Evolutionary conservation across 1,139 yeast species (phyloP).

Genomic region (Diutina siamensis): DNA sequence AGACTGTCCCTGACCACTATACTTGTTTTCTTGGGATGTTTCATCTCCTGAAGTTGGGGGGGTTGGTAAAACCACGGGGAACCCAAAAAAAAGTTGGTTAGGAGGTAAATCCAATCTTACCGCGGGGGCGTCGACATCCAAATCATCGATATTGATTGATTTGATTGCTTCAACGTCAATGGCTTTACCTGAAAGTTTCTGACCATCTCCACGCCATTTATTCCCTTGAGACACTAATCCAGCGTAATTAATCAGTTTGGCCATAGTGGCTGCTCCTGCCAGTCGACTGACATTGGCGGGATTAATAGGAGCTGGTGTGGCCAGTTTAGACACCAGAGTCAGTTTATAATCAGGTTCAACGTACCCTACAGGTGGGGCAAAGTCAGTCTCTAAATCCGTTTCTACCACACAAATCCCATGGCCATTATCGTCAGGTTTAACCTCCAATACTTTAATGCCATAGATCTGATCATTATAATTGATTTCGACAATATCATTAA

Average conservation of each 20-base stretch:
- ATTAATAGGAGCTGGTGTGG: conserved; percentile 19
- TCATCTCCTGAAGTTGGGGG: conserved; percentile 27
- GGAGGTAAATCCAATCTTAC: conserved; percentile 65
- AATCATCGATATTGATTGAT: conserved; percentile 21
- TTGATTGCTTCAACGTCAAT: conserved; percentile 13
- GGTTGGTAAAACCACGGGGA: conserved; percentile 68
- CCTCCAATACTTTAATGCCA: conserved; percentile 78
- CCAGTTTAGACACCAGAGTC: conserved; percentile 19
- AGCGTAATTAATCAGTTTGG: conserved; percentile 60
- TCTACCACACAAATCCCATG: conserved; percentile 88
- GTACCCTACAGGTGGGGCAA: conserved; percentile 98
- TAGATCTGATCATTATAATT: conserved; percentile 71
- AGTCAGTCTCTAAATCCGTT: conserved; percentile 93
- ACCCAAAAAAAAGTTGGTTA: conserved; percentile 89
- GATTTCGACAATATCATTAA: conserved; percentile 76
- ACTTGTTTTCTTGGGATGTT: conserved; percentile 23
- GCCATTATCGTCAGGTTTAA: conserved; percentile 59
- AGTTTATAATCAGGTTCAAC: conserved; percentile 71
- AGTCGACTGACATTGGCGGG: conserved; percentile 27
- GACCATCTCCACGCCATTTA: conserved; percentile 46
- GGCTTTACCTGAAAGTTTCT: conserved; percentile 59
- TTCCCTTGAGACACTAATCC: conserved; percentile 40
- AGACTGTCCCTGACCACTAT: conserved; percentile 52
- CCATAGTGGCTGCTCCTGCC: conserved; percentile 67
- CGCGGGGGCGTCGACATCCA: conserved; percentile 48